phyloP scores from a whole-genome alignment of 1,284 basidiomycete genomes.

The Cutaneotrichosporon sp. region DNA sequence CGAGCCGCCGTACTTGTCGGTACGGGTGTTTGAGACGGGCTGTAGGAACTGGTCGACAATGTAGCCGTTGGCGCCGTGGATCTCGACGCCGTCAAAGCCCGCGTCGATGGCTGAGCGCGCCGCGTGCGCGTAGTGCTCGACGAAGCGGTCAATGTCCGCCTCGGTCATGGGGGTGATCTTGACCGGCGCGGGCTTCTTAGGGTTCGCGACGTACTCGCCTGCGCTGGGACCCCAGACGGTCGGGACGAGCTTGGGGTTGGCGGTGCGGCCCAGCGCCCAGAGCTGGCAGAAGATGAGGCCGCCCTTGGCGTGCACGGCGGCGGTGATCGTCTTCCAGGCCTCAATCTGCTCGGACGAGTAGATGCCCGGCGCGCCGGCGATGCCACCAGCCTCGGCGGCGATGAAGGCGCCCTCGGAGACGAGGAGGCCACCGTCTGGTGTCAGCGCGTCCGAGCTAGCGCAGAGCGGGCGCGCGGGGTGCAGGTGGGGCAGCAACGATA shows the following conservation, averaged over 20 bases:
- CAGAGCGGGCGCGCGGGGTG: too few relatives aligned
- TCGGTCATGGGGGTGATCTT: slow-evolving; percentile 24
- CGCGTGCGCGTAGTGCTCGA: slow-evolving; percentile 57
- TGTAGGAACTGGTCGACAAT: slow-evolving; percentile 63
- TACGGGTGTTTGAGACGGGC: slow-evolving; percentile 59
- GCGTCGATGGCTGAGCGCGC: slow-evolving; percentile 62
- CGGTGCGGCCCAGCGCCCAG: slow-evolving; percentile 55
- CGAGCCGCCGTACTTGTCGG: slow-evolving; percentile 64
- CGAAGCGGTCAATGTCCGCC: slow-evolving; percentile 50
- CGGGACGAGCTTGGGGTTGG: slow-evolving; percentile 15
- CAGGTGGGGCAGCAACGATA: too few relatives aligned
- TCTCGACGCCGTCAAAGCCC: slow-evolving; percentile 68
- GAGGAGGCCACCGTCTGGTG: slow-evolving; percentile 40
- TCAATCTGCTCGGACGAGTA: slow-evolving; percentile 36
- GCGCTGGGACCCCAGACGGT: slow-evolving; percentile 36
- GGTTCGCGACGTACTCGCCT: slow-evolving; percentile 15
- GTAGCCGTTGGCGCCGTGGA: slow-evolving; percentile 50
- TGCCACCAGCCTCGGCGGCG: slow-evolving; percentile 32
- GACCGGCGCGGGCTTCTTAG: slow-evolving; percentile 1
- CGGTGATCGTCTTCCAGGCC: slow-evolving; percentile 51
- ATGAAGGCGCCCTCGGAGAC: slow-evolving; percentile 46
- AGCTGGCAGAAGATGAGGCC: slow-evolving; percentile 59
- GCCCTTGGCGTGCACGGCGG: slow-evolving; percentile 57
- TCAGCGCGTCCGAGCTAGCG: too few relatives aligned
- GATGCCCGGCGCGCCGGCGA: slow-evolving; percentile 33